A percentile compares a stretch with the other conserved stretches of the same genome.
phyloP scores from a whole-genome alignment of 2,329 filamentous ascomycete genomes.

The Cercospora nicotianae region DNA sequence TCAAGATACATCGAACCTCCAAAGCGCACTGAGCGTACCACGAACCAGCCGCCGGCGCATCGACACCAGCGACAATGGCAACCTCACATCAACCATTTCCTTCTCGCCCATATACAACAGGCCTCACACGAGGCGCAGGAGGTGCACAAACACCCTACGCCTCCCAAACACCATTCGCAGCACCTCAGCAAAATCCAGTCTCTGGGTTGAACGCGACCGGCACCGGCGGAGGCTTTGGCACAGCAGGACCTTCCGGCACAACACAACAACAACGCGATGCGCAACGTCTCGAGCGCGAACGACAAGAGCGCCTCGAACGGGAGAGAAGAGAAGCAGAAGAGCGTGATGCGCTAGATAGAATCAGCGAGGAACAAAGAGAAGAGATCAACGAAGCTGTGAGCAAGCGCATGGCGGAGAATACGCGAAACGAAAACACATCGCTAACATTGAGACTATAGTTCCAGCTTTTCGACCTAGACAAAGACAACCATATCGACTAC shows the following conservation, averaged over 20 bases:
- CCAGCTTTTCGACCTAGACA: slow-evolving; percentile 93
- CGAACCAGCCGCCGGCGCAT: background rate
- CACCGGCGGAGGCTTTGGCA: slow-evolving; percentile 15
- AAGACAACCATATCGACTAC: slow-evolving; percentile 91
- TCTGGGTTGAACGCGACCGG: slow-evolving; percentile 39
- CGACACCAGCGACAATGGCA: slow-evolving; percentile 46
- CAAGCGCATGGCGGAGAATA: background rate
- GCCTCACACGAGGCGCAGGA: slow-evolving; percentile 43
- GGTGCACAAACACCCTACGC: slow-evolving; percentile 39
- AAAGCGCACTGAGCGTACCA: background rate
- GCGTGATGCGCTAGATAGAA: slow-evolving; percentile 51
- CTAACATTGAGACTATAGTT: slow-evolving; percentile 60
- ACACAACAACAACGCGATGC: slow-evolving; percentile 45
- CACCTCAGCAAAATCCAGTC: slow-evolving; percentile 36
- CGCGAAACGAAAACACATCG: background rate
- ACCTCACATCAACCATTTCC: slow-evolving; percentile 58
- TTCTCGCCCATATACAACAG: slow-evolving; percentile 53
- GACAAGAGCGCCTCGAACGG: slow-evolving; percentile 45
- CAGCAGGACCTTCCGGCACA: slow-evolving; percentile 16
- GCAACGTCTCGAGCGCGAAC: slow-evolving; percentile 45
- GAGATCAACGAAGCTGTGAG: slow-evolving; percentile 87
- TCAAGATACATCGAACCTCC: background rate
- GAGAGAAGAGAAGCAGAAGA: slow-evolving; percentile 46
- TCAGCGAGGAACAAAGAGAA: slow-evolving; percentile 86
- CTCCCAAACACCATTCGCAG: slow-evolving; percentile 36